Evolutionary conservation across 768 basidiomycete genomes (phyloP), one percentile per base, ranked within the genome.

Genomic region (Lanmaoa pseudosensibilis): DNA sequence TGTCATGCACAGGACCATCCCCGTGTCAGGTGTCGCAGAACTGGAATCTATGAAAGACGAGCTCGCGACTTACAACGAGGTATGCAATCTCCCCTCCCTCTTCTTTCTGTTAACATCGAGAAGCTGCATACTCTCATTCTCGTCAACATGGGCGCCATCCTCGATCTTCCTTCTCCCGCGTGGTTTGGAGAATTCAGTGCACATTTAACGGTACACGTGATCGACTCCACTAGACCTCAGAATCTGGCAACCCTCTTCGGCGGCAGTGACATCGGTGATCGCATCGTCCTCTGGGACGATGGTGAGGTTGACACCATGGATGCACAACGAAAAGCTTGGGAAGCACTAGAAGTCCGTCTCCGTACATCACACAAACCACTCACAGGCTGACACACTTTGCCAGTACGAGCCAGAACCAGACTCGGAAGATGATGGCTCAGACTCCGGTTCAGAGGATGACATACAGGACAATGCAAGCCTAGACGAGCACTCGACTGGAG

Each of bases 221-320:
- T 99, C 74, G 97, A 99, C 73, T 93, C 96, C 4, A 84, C 87
- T 19, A 83, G 97, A 50, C 97, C 97, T 18, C 85, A 90, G 67
- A 94, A 94, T 72, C 77, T 98, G 65, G 79, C 85, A 41, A 97
- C 87, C 75, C 75, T 98, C 21, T 98, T 96, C 70, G 84, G 82
- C 47, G 80, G 77, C 41, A 85, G 85, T 25, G 80, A 83, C 62
- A 82, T 82, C 50, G 82, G 80, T 13, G 85, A 89, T 59, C 78
- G 88, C 50, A 84, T 98, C 19, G 77, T 96, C 32, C 80, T 98
- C 0, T 99, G 97, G 97, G 93, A 94, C 60, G 94, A 96, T 65
- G 93, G 92, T 4, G 86, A 83, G 18, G 87, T 85, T 2, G 85
- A 86, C 54, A 78, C 79, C 54, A 76, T 96, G 63, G 75, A 76